Percentiles rank a stretch among this genome's conserved stretches.
Conservation (phyloP, 2,329 filamentous ascomycete species). For the Ophiostoma novo-ulmi region DNA sequence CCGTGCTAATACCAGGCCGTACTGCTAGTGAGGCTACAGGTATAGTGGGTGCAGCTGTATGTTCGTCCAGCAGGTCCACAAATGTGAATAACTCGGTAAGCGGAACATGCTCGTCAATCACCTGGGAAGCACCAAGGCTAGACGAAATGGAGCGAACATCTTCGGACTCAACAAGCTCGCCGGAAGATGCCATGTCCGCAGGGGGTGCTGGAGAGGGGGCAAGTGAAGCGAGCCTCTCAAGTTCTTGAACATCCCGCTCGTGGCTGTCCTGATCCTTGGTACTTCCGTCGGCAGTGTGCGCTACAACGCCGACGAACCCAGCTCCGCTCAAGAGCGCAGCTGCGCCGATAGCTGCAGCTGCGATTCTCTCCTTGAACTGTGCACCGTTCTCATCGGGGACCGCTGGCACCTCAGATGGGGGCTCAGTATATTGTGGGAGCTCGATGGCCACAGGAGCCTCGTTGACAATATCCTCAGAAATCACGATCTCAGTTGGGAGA, state of each 20-base stretch:
- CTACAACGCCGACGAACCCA: slow-evolving; percentile 15
- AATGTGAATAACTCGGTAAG: slow-evolving; percentile 23
- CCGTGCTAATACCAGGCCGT: slow-evolving; percentile 30
- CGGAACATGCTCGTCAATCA: slow-evolving; percentile 15
- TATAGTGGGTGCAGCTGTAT: slow-evolving; percentile 21
- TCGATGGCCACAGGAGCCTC: background rate
- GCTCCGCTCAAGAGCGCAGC: slow-evolving; percentile 24
- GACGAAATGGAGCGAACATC: slow-evolving; percentile 24
- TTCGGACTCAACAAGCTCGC: slow-evolving; percentile 20
- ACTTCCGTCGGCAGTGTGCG: background rate
- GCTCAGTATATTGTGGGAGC: background rate
- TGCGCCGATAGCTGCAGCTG: slow-evolving; percentile 17
- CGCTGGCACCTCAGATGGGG: background rate
- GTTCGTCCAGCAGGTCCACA: background rate
- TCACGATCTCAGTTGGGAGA: background rate
- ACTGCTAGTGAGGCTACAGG: slow-evolving; percentile 23
- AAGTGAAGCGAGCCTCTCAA: slow-evolving; percentile 20
- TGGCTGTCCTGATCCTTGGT: background rate
- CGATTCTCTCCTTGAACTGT: slow-evolving; percentile 18
- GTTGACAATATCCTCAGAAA: background rate
- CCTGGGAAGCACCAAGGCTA: slow-evolving; percentile 17
- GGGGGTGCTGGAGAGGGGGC: slow-evolving; percentile 18
- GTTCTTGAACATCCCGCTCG: slow-evolving; percentile 19
- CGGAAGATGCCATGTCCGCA: slow-evolving; percentile 18
- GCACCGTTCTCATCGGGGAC: background rate